Conservation (phyloP, 768 basidiomycete species). For the Coprinopsis sp. region DNA sequence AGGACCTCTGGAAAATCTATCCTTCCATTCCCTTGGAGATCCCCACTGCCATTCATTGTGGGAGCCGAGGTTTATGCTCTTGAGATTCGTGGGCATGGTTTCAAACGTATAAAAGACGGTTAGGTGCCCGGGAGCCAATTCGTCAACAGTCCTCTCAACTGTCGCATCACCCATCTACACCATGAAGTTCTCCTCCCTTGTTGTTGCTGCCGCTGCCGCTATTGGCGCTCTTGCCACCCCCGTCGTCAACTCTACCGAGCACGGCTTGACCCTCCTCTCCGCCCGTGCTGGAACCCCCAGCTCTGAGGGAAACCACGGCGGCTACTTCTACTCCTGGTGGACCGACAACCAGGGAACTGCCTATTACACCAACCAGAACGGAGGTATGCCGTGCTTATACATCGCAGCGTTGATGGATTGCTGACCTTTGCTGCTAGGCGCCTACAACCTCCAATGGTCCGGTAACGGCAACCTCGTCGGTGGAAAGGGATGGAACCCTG, state of each 20-base stretch:
- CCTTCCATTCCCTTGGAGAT: too few species aligned
- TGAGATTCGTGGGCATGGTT: too few species aligned
- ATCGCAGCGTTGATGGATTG: too few species aligned
- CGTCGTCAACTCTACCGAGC: constrained; percentile 15
- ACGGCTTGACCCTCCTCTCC: constrained; percentile 8
- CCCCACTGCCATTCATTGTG: too few species aligned
- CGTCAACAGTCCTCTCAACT: too few species aligned
- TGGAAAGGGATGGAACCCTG: constrained; percentile 37
- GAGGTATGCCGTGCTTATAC: constrained; percentile 16
- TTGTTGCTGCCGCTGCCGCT: too few species aligned
- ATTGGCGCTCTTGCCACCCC: neutral
- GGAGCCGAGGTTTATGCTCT: too few species aligned
- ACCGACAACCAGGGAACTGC: constrained; percentile 26
- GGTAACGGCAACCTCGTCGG: constrained; percentile 32
- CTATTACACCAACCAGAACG: constrained; percentile 28
- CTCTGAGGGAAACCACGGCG: constrained; percentile 25
- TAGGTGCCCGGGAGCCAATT: too few species aligned
- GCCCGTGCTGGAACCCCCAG: constrained; percentile 19
- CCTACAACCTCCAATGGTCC: constrained; percentile 30
- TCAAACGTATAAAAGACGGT: too few species aligned
- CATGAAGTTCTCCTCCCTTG: too few species aligned
- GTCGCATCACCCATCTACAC: too few species aligned
- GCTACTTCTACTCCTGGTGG: constrained; percentile 36
- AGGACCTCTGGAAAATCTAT: too few species aligned
- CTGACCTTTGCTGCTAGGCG: neutral